Conservation (phyloP, 1,284 basidiomycete species). For the Heterobasidion irregulare region DNA sequence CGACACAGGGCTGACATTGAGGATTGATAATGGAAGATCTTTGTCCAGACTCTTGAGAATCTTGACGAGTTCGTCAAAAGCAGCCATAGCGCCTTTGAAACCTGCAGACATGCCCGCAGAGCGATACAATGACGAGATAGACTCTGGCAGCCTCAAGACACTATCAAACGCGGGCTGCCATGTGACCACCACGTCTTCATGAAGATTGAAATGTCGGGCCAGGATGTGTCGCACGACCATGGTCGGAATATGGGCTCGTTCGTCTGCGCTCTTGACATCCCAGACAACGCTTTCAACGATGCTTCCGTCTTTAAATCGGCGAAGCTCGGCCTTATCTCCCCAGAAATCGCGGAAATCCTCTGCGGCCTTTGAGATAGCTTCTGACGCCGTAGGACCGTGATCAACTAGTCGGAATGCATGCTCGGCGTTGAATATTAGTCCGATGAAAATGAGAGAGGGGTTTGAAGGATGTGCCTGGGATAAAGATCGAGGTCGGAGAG, state of each 20-base stretch:
- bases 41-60: constrained; percentile 72
- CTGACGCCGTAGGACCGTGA: constrained; percentile 75
- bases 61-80: constrained; percentile 79
- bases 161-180: constrained; percentile 62
- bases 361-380: constrained; percentile 41
- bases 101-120: constrained; percentile 43
- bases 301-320: constrained; percentile 95
- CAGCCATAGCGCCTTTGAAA: constrained; percentile 72
- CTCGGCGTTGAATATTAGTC: constrained; percentile 64
- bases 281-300: constrained; percentile 95
- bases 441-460: constrained; percentile 50
- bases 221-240: constrained; percentile 75
- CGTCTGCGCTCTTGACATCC: constrained; percentile 69
- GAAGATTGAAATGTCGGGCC: constrained; percentile 64
- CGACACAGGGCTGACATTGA: constrained; percentile 70
- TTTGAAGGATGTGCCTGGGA: constrained; percentile 43
- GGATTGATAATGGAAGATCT: constrained; percentile 75
- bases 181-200: constrained; percentile 37
- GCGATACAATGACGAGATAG: constrained; percentile 41
- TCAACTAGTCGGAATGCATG: constrained; percentile 81
- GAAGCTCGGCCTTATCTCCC: constrained; percentile 88
- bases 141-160: constrained; percentile 59
- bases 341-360: constrained; percentile 79
- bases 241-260: constrained; percentile 72
- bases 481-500: constrained; percentile 31